Evolutionary conservation across 495 filamentous ascomycete genomes (phyloP).

Genomic region (Sporormia fimetaria): DNA sequence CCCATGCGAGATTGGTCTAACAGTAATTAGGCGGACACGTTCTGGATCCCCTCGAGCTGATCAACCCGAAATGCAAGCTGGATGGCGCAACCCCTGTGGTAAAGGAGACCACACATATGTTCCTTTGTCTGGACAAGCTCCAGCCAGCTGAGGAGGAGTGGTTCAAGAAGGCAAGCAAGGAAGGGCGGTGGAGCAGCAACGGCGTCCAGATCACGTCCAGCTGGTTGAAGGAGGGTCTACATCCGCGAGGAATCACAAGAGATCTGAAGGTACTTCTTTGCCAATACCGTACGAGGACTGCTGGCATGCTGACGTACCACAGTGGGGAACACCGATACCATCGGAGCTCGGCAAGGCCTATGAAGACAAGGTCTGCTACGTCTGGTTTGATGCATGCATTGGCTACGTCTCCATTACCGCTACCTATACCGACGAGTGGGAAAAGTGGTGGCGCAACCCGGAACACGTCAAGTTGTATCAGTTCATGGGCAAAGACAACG

Average conservation of each 20-base stretch:
- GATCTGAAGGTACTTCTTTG: constrained; percentile 73
- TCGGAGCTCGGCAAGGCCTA: constrained; percentile 49
- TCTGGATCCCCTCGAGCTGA: constrained; percentile 60
- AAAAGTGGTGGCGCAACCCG: constrained; percentile 90
- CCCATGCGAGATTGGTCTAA: too few species aligned
- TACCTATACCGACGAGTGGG: constrained; percentile 84
- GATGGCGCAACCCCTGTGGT: constrained; percentile 67
- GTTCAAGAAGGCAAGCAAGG: constrained; percentile 46
- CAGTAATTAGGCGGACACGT: too few species aligned
- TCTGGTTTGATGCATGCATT: constrained; percentile 98
- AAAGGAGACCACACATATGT: constrained; percentile 61
- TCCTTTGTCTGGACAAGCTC: constrained; percentile 68
- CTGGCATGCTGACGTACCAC: constrained; percentile 50
- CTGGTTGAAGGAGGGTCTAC: constrained; percentile 74
- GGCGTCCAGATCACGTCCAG: constrained; percentile 46
- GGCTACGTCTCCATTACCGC: constrained; percentile 94
- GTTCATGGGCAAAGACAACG: constrained; percentile 98
- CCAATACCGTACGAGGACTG: too few species aligned
- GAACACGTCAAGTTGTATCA: constrained; percentile 85
- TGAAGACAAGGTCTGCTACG: constrained; percentile 81
- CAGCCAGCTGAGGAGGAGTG: constrained; percentile 63
- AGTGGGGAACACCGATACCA: constrained; percentile 71
- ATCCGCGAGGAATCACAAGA: constrained; percentile 78
- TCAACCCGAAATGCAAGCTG: constrained; percentile 60
- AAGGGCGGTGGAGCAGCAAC: constrained; percentile 69